These are phyloP conservation scores for Beta macrorhiza DNA, from an alignment of 179 eudicot species.

Conservation along the genomic window DNA sequence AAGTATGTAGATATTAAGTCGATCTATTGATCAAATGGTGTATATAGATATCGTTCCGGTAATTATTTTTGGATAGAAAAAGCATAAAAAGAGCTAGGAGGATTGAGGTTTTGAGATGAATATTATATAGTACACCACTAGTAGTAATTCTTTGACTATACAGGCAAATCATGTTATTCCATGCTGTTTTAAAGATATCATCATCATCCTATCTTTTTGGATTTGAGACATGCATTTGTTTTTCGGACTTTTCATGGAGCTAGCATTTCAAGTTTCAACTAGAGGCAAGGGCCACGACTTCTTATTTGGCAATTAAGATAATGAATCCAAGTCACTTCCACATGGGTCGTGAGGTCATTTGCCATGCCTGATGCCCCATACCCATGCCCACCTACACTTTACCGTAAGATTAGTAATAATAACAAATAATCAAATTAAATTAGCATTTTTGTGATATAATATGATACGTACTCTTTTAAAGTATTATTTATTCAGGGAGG, in stretches of 20 bases:
- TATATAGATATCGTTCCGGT: too few species aligned
- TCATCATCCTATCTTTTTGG: slow-evolving; percentile 17
- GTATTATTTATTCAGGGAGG: neutral
- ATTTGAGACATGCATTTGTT: neutral
- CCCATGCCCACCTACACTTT: slow-evolving; percentile 14
- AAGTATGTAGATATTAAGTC: too few species aligned
- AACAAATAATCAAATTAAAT: too few species aligned
- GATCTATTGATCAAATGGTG: too few species aligned
- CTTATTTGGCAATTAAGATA: slow-evolving; percentile 9
- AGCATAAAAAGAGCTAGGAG: too few species aligned
- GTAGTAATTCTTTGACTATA: too few species aligned
- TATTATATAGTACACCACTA: too few species aligned
- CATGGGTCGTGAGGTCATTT: slow-evolving; percentile 37
- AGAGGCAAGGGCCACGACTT: slow-evolving; percentile 18
- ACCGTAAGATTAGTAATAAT: neutral
- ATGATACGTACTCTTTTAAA: neutral
- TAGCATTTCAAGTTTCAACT: neutral
- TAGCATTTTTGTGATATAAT: neutral
- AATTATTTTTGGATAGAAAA: too few species aligned
- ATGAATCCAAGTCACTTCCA: slow-evolving; percentile 36
- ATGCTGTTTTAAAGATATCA: neutral
- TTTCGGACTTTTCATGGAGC: slow-evolving; percentile 12
- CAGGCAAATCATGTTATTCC: slow-evolving; percentile 5
- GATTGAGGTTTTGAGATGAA: too few species aligned
- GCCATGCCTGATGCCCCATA: slow-evolving; percentile 9